These are phyloP conservation scores for Verbascum thapsus DNA, from an alignment of 257 asterid species.

Conservation along the genomic window DNA sequence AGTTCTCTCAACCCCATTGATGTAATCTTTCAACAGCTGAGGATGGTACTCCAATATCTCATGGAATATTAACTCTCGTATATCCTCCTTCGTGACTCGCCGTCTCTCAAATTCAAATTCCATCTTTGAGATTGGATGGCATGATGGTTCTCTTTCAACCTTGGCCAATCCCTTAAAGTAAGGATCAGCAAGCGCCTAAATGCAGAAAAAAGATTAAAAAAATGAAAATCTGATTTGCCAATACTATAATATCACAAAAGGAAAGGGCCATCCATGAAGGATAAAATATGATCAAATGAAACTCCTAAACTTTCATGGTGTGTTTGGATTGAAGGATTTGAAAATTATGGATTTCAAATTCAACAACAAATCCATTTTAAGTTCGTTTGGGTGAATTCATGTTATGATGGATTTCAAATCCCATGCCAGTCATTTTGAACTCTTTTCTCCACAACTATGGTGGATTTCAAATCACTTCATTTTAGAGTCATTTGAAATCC, in stretches of 20 bases:
- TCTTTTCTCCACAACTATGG: no score
- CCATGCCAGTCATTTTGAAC: no score
- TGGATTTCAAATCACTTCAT: no score
- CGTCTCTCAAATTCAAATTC: constrained; percentile 90
- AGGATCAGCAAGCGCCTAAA: constrained; percentile 80
- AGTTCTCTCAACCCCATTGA: constrained; percentile 69
- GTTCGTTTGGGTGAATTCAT: no score
- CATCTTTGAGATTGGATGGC: constrained; percentile 72
- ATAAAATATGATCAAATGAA: constrained; percentile 11
- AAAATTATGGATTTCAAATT: no score
- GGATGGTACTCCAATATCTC: constrained; percentile 89
- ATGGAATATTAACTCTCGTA: constrained; percentile 74
- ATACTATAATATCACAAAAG: neutral
- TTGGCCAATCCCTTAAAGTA: constrained; percentile 78
- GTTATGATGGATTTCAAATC: no score
- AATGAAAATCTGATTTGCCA: neutral
- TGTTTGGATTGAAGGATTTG: no score
- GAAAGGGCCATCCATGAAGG: neutral
- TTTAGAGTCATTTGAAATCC: no score
- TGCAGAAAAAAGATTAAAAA: constrained; percentile 1
- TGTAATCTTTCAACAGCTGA: constrained; percentile 75
- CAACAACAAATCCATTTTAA: no score
- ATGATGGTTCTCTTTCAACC: constrained; percentile 82
- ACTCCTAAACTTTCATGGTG: constrained; percentile 20
- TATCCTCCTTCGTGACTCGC: constrained; percentile 77